A percentile compares a stretch with the other conserved stretches of the same genome.
Evolutionary conservation across 2,329 filamentous ascomycete species (phyloP).

Genomic region (Polytolypa hystricis): DNA sequence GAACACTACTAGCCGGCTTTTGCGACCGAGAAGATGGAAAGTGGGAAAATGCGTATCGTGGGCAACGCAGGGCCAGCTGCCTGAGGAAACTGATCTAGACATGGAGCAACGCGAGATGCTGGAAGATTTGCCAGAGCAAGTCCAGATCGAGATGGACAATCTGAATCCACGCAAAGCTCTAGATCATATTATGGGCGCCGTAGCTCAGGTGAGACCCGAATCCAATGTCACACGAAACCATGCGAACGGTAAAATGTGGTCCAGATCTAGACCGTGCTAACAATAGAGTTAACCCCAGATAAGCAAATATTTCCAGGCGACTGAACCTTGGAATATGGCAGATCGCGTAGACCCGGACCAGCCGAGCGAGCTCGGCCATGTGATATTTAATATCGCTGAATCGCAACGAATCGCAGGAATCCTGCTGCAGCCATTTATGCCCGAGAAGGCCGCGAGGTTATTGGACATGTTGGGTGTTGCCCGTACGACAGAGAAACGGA

Average conservation of each 20-base stretch:
- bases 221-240: too few species aligned
- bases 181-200: conserved; percentile 50
- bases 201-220: conserved; percentile 46
- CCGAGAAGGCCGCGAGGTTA: conserved; percentile 58
- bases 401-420: conserved; percentile 70
- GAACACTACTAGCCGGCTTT: conserved; percentile 64
- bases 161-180: conserved; percentile 57
- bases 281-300: conserved; percentile 35
- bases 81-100: conserved; percentile 21
- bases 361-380: conserved; percentile 40
- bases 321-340: conserved; percentile 56
- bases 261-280: conserved; percentile 3
- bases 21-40: conserved; percentile 58
- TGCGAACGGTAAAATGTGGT: too few species aligned
- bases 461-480: conserved; percentile 69
- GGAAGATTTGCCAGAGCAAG: conserved; percentile 27
- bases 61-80: conserved; percentile 20
- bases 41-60: conserved; percentile 47
- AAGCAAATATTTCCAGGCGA: conserved; percentile 55
- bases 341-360: conserved; percentile 27
- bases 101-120: conserved; percentile 32
- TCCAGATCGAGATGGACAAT: conserved; percentile 48
- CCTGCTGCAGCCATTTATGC: conserved; percentile 84
- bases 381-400: conserved; percentile 63
- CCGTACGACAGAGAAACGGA: conserved; percentile 41